Conservation (phyloP, 495 filamentous ascomycete species). For the Hapsidospora chrysogenum region DNA sequence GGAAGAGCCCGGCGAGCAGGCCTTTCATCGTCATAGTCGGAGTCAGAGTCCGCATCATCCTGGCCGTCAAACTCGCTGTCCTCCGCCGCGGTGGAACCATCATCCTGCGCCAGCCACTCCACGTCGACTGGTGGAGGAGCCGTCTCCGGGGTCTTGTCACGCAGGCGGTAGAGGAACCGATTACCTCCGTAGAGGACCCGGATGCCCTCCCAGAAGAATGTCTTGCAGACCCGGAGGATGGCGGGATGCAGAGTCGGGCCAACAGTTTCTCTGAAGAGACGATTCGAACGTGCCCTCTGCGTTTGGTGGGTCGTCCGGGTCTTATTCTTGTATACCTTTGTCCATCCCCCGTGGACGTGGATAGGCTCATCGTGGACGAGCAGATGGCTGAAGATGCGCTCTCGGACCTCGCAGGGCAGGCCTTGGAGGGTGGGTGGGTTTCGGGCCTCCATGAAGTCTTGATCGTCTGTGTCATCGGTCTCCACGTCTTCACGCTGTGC, state of each 20-base stretch:
- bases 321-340: slow-evolving; percentile 8
- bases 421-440: slow-evolving; percentile 3
- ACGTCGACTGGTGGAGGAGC: neutral
- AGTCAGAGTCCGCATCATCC: neutral
- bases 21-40: neutral
- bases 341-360: slow-evolving; percentile 17
- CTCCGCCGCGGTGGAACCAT: neutral
- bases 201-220: slow-evolving; percentile 11
- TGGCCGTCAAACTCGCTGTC: neutral
- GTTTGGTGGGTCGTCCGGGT: neutral
- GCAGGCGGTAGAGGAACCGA: slow-evolving; percentile 19
- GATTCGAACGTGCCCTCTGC: too few relatives aligned
- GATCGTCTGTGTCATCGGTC: too few relatives aligned
- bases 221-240: slow-evolving; percentile 15
- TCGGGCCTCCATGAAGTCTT: too few relatives aligned
- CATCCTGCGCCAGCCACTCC: neutral
- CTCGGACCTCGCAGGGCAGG: slow-evolving; percentile 16
- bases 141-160: slow-evolving; percentile 8
- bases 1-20: neutral
- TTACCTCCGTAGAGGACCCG: slow-evolving; percentile 23
- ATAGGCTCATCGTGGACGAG: slow-evolving; percentile 16
- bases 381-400: slow-evolving; percentile 17
- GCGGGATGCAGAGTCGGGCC: slow-evolving; percentile 9
- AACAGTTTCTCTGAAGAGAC: too few relatives aligned
- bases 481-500: too few relatives aligned